Percentiles rank a stretch among this genome's conserved stretches.
These are phyloP conservation scores for Fennellomyces sp. DNA, from an alignment of 371 early-diverging fungal genomes.

Conservation along the genomic window DNA sequence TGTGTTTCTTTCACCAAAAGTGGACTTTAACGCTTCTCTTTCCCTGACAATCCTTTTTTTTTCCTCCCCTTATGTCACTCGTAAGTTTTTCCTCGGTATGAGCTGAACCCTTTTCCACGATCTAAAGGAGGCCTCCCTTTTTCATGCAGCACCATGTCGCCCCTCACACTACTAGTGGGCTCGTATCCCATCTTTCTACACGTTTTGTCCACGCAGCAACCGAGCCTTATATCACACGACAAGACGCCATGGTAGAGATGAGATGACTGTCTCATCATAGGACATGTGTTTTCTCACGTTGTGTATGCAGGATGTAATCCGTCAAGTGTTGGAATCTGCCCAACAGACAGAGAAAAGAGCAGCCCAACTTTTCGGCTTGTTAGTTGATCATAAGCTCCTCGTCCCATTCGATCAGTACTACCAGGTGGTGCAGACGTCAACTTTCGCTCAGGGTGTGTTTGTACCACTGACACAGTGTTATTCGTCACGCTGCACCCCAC, in stretches of 20 bases:
- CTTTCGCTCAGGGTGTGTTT: conserved; percentile 24
- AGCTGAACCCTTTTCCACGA: not conserved
- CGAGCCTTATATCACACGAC: conserved; percentile 27
- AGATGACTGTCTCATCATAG: conserved; percentile 10
- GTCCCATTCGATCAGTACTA: conserved; percentile 2
- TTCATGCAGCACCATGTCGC: not conserved
- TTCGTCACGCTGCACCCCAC: conserved; percentile 24
- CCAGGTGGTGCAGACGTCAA: conserved; percentile 3
- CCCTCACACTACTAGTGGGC: not conserved
- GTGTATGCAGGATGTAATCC: conserved; percentile 11
- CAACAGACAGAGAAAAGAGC: not conserved
- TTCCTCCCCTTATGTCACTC: conserved; percentile 3
- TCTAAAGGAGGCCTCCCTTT: not conserved
- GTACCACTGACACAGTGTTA: conserved; percentile 34
- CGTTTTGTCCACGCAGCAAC: conserved; percentile 23
- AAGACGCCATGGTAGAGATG: conserved; percentile 29
- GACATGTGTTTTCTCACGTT: conserved; percentile 4
- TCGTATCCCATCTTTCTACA: conserved; percentile 18
- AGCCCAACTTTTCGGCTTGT: conserved; percentile 21
- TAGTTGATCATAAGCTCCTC: conserved; percentile 15
- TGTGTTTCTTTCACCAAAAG: not conserved
- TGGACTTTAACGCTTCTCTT: not conserved
- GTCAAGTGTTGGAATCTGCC: not conserved
- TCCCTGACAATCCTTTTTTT: not conserved
- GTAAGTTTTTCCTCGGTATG: conserved; percentile 1